Conservation (phyloP, 208 protist species). For the Strigomonas culicis region DNA sequence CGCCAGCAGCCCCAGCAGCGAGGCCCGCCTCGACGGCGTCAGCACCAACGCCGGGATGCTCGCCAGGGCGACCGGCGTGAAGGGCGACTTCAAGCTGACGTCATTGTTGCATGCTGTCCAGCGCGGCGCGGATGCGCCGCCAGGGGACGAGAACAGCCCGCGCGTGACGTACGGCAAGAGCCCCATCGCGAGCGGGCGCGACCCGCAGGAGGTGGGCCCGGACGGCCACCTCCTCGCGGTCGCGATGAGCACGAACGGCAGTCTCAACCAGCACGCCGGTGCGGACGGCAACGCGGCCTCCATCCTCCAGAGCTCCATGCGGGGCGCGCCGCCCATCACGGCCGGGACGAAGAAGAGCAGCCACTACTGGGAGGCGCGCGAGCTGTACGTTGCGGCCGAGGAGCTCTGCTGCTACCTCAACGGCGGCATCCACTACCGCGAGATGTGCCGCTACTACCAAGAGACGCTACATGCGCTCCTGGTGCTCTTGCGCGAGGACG, state of each 20-base stretch:
- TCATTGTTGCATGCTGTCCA: too few species aligned
- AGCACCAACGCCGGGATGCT: not conserved
- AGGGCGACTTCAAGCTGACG: too few species aligned
- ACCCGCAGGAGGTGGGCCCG: not conserved
- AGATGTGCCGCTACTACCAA: constrained; percentile 52
- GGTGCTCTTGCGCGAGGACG: constrained; percentile 44
- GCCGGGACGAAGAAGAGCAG: not conserved
- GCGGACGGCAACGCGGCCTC: not conserved
- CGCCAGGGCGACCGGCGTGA: too few species aligned
- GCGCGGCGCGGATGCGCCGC: too few species aligned
- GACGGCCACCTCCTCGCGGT: not conserved
- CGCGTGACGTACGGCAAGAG: constrained; percentile 1
- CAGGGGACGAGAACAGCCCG: too few species aligned
- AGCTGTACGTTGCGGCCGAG: constrained; percentile 63
- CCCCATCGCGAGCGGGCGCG: too few species aligned
- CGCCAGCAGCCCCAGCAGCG: not conserved
- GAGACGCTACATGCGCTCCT: constrained; percentile 42
- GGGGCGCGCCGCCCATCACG: not conserved
- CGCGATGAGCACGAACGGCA: too few species aligned
- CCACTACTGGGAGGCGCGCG: constrained; percentile 50
- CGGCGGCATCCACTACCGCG: constrained; percentile 79
- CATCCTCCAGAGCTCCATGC: not conserved
- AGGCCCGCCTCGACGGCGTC: not conserved
- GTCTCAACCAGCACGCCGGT: too few species aligned
- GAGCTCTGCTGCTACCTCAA: constrained; percentile 71